These are phyloP conservation scores for Penicillium sp. DNA, from an alignment of 2,329 filamentous ascomycete species.

Conservation along the genomic window DNA sequence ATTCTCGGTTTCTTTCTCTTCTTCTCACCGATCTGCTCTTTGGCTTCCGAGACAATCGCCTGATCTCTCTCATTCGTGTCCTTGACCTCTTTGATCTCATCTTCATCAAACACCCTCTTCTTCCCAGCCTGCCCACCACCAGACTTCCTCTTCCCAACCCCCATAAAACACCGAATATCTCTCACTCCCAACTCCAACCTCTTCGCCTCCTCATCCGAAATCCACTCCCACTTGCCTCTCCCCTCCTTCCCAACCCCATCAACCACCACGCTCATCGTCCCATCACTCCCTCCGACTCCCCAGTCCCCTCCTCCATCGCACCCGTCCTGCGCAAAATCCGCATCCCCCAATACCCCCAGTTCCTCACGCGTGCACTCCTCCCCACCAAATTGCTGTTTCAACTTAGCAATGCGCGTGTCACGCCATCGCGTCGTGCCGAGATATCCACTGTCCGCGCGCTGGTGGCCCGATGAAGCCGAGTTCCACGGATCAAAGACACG, in stretches of 20 bases:
- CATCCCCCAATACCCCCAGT: background rate
- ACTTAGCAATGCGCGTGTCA: constrained; percentile 60
- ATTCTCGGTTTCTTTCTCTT: no score
- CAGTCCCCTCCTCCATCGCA: constrained; percentile 11
- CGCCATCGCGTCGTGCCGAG: constrained; percentile 64
- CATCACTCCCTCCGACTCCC: background rate
- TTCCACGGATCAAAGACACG: constrained; percentile 48
- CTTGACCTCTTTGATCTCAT: background rate
- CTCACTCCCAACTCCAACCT: constrained; percentile 25
- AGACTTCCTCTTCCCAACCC: constrained; percentile 41
- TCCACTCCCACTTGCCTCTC: constrained; percentile 47
- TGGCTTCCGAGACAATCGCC: no score
- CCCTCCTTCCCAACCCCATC: constrained; percentile 38
- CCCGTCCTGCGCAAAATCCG: background rate
- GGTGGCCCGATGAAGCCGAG: constrained; percentile 69
- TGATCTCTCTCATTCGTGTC: no score
- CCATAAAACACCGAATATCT: constrained; percentile 45
- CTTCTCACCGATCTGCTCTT: no score
- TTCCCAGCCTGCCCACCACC: constrained; percentile 20
- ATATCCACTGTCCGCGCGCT: constrained; percentile 63
- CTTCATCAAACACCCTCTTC: background rate
- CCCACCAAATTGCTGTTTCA: constrained; percentile 63
- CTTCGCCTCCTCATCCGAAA: constrained; percentile 21
- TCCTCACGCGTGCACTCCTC: constrained; percentile 44
- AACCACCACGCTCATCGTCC: background rate